Conservation (phyloP, 2,329 filamentous ascomycete genomes). For the Calonectria naviculata region DNA sequence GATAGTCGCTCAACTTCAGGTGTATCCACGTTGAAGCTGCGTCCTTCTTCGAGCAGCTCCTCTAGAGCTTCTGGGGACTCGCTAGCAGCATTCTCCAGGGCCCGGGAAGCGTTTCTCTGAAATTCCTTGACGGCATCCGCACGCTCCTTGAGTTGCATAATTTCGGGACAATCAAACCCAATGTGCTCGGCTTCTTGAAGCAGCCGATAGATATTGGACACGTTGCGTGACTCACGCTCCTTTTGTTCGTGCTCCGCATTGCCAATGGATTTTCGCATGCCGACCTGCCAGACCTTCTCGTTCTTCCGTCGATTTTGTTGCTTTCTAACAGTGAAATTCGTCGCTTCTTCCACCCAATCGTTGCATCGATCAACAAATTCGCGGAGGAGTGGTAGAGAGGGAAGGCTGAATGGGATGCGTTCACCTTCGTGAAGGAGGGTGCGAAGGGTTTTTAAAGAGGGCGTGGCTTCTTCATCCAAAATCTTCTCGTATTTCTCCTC, state of each 20-base stretch:
- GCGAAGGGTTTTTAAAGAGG: slow-evolving; percentile 87
- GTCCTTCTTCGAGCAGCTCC: slow-evolving; percentile 89
- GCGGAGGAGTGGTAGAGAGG: slow-evolving; percentile 83
- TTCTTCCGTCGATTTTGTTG: slow-evolving; percentile 97
- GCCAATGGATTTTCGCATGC: slow-evolving; percentile 75
- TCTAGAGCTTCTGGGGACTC: slow-evolving; percentile 82
- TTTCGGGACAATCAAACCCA: slow-evolving; percentile 94
- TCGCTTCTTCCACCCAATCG: slow-evolving; percentile 97
- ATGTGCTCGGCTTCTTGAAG: slow-evolving; percentile 86
- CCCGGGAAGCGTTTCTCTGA: slow-evolving; percentile 78
- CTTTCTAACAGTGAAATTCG: slow-evolving; percentile 95
- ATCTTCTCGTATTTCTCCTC: slow-evolving; percentile 88
- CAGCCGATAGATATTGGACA: slow-evolving; percentile 88
- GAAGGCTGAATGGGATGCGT: slow-evolving; percentile 91
- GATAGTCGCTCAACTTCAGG: slow-evolving; percentile 88
- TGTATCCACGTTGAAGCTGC: slow-evolving; percentile 90
- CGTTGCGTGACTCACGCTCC: slow-evolving; percentile 85
- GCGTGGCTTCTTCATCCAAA: slow-evolving; percentile 84
- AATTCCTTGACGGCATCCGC: slow-evolving; percentile 87
- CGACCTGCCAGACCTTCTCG: slow-evolving; percentile 85
- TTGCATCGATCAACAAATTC: slow-evolving; percentile 96
- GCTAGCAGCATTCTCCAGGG: slow-evolving; percentile 73
- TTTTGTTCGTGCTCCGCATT: slow-evolving; percentile 74
- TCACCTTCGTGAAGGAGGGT: slow-evolving; percentile 92
- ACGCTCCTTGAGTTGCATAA: slow-evolving; percentile 85